Percentiles rank a stretch among this genome's conserved stretches.
Evolutionary conservation across 495 filamentous ascomycete species (phyloP).

Genomic region (Hypoxylon subgilvum): DNA sequence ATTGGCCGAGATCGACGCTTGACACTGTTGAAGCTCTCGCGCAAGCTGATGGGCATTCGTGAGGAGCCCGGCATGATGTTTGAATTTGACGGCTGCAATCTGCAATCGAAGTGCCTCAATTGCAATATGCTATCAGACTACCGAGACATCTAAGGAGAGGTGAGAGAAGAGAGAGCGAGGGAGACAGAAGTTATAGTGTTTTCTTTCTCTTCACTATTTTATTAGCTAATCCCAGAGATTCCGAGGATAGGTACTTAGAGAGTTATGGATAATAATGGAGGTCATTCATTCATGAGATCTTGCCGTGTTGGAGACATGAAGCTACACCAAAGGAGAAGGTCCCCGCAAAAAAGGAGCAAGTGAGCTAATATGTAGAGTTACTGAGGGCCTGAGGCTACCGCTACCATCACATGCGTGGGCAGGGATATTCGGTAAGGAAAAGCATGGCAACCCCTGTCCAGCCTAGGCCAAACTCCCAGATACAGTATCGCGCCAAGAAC

Average conservation of each 20-base stretch:
- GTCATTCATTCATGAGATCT: no score
- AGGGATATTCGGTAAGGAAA: constrained; percentile 32
- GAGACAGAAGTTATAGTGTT: background rate
- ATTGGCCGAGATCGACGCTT: constrained; percentile 58
- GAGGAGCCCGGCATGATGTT: constrained; percentile 66
- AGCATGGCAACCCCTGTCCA: constrained; percentile 10
- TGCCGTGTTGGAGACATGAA: constrained; percentile 1
- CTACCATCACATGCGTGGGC: constrained; percentile 28
- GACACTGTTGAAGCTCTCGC: constrained; percentile 64
- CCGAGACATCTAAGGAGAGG: constrained; percentile 9
- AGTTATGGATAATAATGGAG: no score
- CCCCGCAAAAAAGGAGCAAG: constrained; percentile 26
- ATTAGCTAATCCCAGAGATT: no score
- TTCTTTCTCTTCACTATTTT: no score
- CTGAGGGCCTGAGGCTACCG: background rate
- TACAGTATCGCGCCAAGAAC: constrained; percentile 16
- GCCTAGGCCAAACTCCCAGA: constrained; percentile 29
- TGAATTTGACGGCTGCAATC: background rate
- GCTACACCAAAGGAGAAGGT: constrained; percentile 5
- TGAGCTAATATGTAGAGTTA: background rate
- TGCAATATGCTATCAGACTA: constrained; percentile 18
- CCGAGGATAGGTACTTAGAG: no score
- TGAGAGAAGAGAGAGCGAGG: background rate
- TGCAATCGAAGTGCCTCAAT: constrained; percentile 29
- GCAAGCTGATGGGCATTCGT: constrained; percentile 70